A percentile compares a stretch with the other conserved stretches of the same genome.
phyloP scores from a whole-genome alignment of 345 rosid genomes.

The Erodium maritimum region DNA sequence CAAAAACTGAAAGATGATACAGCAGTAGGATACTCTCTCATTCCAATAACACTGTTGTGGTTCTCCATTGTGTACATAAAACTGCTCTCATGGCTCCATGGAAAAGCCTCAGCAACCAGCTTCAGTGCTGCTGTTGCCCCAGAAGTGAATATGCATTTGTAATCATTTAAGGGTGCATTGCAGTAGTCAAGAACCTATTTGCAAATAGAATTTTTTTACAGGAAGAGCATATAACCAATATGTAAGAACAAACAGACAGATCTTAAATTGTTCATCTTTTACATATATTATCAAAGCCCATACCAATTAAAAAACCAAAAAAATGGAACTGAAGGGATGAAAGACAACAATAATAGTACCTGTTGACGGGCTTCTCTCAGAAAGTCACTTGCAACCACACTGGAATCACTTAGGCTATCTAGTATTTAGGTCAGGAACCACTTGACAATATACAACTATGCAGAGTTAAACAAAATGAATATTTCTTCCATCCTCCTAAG shows the following conservation, averaged over 20 bases:
- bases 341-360: slow-evolving; percentile 28
- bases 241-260: not conserved
- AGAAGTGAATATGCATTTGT: slow-evolving; percentile 83
- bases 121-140: slow-evolving; percentile 93
- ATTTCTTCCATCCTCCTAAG: not conserved
- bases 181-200: slow-evolving; percentile 71
- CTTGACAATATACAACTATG: not conserved
- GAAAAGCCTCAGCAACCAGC: slow-evolving; percentile 86
- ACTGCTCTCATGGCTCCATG: slow-evolving; percentile 58
- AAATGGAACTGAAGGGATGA: not conserved
- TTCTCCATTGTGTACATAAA: slow-evolving; percentile 87
- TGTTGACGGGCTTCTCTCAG: slow-evolving; percentile 67
- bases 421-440: slow-evolving; percentile 21
- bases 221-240: not conserved
- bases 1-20: not conserved
- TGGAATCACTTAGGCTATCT: slow-evolving; percentile 87
- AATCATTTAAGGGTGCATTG: slow-evolving; percentile 78
- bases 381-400: slow-evolving; percentile 50
- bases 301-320: not conserved
- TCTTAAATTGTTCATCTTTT: not conserved
- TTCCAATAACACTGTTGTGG: slow-evolving; percentile 95
- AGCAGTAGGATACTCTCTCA: slow-evolving; percentile 74
- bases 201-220: not conserved
- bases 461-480: not conserved
- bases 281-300: not conserved